Percentiles rank a stretch among this genome's conserved stretches.
Conservation (phyloP, 371 early-diverging fungal species). For the Conidiobolus incongruus region DNA sequence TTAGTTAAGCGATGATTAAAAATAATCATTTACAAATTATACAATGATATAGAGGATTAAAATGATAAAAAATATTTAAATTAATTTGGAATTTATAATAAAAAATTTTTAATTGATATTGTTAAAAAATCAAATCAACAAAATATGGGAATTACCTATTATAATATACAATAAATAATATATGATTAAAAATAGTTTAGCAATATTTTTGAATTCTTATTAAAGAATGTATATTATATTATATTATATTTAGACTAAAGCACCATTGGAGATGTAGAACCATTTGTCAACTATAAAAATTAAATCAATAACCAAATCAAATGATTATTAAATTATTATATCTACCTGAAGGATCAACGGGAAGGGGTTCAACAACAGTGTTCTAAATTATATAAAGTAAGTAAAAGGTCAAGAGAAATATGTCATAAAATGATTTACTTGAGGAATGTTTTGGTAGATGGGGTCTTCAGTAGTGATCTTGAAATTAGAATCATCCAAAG, state of each 20-base stretch:
- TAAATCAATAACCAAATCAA: no score
- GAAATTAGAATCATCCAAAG: slow-evolving; percentile 51
- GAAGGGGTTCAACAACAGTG: no score
- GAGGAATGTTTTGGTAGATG: slow-evolving; percentile 32
- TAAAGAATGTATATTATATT: no score
- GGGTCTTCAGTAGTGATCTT: slow-evolving; percentile 29
- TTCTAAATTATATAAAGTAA: no score
- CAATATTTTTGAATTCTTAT: not conserved
- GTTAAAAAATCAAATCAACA: no score
- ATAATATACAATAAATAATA: not conserved
- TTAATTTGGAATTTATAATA: not conserved
- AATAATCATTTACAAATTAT: not conserved
- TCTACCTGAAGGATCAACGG: no score
- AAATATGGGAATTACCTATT: not conserved
- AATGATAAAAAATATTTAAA: not conserved
- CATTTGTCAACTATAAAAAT: slow-evolving; percentile 93
- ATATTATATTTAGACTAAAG: slow-evolving; percentile 2
- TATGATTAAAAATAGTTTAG: not conserved
- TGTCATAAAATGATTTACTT: slow-evolving; percentile 23
- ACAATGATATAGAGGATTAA: not conserved
- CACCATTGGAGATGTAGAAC: slow-evolving; percentile 83
- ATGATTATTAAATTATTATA: no score
- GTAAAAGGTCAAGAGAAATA: slow-evolving; percentile 39
- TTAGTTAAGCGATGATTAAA: not conserved
- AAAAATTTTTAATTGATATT: no score